Evolutionary conservation across 2,329 filamentous ascomycete genomes (phyloP).

Genomic region (Scedosporium aurantiacum): DNA sequence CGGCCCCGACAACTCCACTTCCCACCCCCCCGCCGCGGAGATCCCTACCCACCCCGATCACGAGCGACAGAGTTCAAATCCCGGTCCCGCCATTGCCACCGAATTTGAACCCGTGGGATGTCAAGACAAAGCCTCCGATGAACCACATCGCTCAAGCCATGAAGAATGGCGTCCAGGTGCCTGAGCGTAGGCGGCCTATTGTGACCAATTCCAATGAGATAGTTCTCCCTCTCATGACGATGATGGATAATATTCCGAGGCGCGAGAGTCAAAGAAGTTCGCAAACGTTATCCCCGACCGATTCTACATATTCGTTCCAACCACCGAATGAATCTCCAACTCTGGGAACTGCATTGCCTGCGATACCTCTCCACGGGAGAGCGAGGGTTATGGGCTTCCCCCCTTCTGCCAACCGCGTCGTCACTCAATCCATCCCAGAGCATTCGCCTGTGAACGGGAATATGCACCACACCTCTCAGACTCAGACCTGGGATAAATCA

Average conservation of each 20-base stretch:
- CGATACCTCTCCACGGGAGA: slow-evolving; percentile 1
- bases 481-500: neutral
- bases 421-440: slow-evolving; percentile 3
- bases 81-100: slow-evolving; percentile 15
- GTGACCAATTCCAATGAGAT: slow-evolving; percentile 4
- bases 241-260: neutral
- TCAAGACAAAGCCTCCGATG: slow-evolving; percentile 15
- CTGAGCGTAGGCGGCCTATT: slow-evolving; percentile 8
- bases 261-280: slow-evolving; percentile 2
- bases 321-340: slow-evolving; percentile 4
- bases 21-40: neutral
- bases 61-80: neutral
- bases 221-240: neutral
- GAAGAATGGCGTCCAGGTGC: slow-evolving; percentile 12
- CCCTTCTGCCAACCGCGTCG: neutral
- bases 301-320: slow-evolving; percentile 8
- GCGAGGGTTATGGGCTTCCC: neutral
- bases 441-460: neutral
- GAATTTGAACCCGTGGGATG: slow-evolving; percentile 32
- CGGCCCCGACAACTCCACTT: neutral
- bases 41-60: neutral
- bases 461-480: neutral
- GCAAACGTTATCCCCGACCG: slow-evolving; percentile 13
- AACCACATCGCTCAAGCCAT: neutral
- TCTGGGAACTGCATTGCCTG: slow-evolving; percentile 4